Percentiles rank a stretch among this genome's conserved stretches.
These are phyloP conservation scores for Lichtheimia ramosa DNA, from an alignment of 371 early-diverging fungal genomes.

Conservation along the genomic window DNA sequence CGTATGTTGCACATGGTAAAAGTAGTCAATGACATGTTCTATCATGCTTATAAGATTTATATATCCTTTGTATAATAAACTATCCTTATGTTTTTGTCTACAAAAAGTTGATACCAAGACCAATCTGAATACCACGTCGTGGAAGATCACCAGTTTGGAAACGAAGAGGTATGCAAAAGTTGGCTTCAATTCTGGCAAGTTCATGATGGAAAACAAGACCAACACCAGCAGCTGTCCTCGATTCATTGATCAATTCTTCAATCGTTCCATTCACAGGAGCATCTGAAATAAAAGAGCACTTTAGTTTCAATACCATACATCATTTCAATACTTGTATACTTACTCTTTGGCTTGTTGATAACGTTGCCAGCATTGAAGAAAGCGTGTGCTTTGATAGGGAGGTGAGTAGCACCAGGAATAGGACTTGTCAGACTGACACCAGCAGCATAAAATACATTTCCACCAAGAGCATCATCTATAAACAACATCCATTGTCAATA, in stretches of 20 bases:
- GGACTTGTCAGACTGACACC: constrained; percentile 83
- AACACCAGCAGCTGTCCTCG: constrained; percentile 69
- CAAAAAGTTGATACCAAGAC: constrained; percentile 84
- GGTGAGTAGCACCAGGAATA: constrained; percentile 64
- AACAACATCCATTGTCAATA: not conserved
- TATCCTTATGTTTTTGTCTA: constrained; percentile 26
- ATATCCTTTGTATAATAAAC: too few relatives aligned
- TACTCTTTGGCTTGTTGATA: constrained; percentile 49
- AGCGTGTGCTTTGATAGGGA: constrained; percentile 77
- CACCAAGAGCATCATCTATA: constrained; percentile 84
- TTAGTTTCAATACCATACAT: not conserved
- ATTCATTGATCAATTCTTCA: constrained; percentile 42
- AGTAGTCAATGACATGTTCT: too few relatives aligned
- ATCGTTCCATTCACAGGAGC: constrained; percentile 26
- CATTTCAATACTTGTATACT: constrained; percentile 1
- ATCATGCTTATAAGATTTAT: too few relatives aligned
- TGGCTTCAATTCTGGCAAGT: constrained; percentile 55
- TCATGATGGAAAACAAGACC: constrained; percentile 85
- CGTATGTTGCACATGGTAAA: too few relatives aligned
- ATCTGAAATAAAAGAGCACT: not conserved
- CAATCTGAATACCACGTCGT: constrained; percentile 80
- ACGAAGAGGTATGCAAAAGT: constrained; percentile 45
- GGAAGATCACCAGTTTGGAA: constrained; percentile 64
- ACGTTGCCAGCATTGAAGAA: constrained; percentile 89
- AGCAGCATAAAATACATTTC: constrained; percentile 78